A percentile compares a stretch with the other conserved stretches of the same genome.
These are phyloP conservation scores for Bjerkandera adusta DNA, from an alignment of 1,284 basidiomycete genomes.

Conservation along the genomic window DNA sequence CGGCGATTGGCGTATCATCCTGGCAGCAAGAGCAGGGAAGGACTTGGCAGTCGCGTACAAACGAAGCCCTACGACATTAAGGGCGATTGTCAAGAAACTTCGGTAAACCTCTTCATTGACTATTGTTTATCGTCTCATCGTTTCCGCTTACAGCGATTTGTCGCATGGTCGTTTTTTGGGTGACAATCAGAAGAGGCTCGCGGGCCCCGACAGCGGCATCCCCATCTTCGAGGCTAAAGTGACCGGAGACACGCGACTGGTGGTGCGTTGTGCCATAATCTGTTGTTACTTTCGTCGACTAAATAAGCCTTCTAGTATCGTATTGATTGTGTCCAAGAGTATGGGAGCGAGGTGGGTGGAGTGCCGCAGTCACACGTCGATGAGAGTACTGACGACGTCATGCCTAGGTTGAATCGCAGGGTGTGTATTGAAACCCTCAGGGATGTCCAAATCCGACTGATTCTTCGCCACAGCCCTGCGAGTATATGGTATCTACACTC, in stretches of 20 bases:
- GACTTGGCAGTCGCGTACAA: slow-evolving; percentile 38
- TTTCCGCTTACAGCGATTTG: slow-evolving; percentile 43
- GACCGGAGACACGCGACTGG: slow-evolving; percentile 55
- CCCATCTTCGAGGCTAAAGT: slow-evolving; percentile 72
- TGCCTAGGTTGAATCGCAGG: too few species aligned
- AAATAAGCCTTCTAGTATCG: slow-evolving; percentile 50
- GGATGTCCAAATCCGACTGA: too few species aligned
- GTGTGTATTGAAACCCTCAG: too few species aligned
- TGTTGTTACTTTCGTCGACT: slow-evolving; percentile 1
- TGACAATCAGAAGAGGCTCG: slow-evolving; percentile 67
- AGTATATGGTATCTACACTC: slow-evolving; percentile 63
- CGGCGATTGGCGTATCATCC: slow-evolving; percentile 49
- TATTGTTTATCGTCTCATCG: slow-evolving; percentile 18
- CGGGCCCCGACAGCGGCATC: slow-evolving; percentile 37
- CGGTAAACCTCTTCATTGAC: slow-evolving; percentile 31
- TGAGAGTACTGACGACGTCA: too few species aligned
- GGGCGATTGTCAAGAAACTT: slow-evolving; percentile 57
- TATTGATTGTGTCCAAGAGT: slow-evolving; percentile 55
- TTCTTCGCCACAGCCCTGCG: slow-evolving; percentile 40
- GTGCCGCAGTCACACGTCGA: not conserved
- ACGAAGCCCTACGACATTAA: slow-evolving; percentile 39
- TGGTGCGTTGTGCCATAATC: slow-evolving; percentile 41
- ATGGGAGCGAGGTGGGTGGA: slow-evolving; percentile 43
- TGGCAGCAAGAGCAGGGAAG: slow-evolving; percentile 41
- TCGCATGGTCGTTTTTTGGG: slow-evolving; percentile 65